Evolutionary conservation across 192 early-diverging fungal species (phyloP), one percentile per base, ranked within the genome.

Genomic region (Mortierella alpina): DNA sequence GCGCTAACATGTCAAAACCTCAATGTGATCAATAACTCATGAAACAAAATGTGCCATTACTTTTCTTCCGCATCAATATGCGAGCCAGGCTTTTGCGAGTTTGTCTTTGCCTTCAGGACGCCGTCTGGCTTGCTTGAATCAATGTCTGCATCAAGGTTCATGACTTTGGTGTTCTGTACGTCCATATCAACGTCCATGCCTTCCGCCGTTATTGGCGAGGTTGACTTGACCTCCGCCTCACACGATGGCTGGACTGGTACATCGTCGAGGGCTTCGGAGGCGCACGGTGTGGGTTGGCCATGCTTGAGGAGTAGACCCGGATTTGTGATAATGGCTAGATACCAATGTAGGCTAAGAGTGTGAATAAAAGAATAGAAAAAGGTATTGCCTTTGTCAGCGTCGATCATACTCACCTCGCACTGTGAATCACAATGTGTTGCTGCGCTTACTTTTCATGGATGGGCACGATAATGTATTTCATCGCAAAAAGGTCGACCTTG

Each of bases 291-390:
- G 20, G 59, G 49, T 40, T 18, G 50, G 7, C 42, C 50, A 42
- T 46, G 54, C 49, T 70, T 52, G n/a, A 76, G 67, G 6, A 91
- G 62, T 12, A 82, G 68, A 7, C 90, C 86, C 4, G 93, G 90
- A 66, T 97, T 94, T 76, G 79, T 85, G 18, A 97, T 91, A 3
- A 97, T 82, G 51, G 91, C 93, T 22, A 95, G 84, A 75, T 97
- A 96, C 96, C 96, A 97, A 65, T 97, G 96, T 50, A 93, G 84
- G 60, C 90, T 89, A 10, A 31, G 2, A n/a, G 23, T 15, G 5
- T 14, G 18, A n/a, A 18, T 63, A 42, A 42, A n/a, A 39, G n/a
- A 3, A n/a, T 63, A n/a, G 12, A 44, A 42, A 47, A 40, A 14
- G 41, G 11, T 5, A 11, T 42, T 60, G 31, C 31, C 0, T 8